Conservation (phyloP, 116 monocot species). For the Dioscorea cayenensis region DNA sequence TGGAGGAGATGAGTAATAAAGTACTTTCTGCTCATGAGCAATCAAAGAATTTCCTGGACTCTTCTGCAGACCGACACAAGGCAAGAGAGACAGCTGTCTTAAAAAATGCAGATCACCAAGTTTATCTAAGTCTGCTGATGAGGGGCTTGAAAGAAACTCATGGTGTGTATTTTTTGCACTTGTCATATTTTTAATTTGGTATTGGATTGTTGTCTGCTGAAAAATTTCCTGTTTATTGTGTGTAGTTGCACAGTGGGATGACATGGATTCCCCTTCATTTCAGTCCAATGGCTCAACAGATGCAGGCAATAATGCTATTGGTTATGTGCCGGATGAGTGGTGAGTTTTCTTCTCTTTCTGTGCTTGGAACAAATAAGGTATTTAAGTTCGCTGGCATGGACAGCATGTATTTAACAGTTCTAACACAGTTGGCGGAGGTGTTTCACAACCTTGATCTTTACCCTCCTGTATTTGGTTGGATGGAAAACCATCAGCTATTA, state of each 20-base stretch:
- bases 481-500: too few species aligned
- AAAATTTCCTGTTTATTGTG: constrained; percentile 3
- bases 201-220: not conserved
- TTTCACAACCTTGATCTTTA: too few species aligned
- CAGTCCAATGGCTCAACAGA: constrained; percentile 8
- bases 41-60: not conserved
- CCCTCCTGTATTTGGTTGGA: too few species aligned
- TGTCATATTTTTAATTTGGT: not conserved
- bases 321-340: constrained; percentile 84
- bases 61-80: constrained; percentile 1
- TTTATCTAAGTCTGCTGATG: constrained; percentile 21
- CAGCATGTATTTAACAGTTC: too few species aligned
- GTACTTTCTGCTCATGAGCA: constrained; percentile 9
- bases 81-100: constrained; percentile 10
- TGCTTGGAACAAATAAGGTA: not conserved
- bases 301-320: constrained; percentile 30
- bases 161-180: constrained; percentile 21
- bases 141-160: constrained; percentile 31
- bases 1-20: not conserved
- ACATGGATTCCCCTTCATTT: constrained; percentile 17
- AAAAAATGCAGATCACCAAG: constrained; percentile 1
- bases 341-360: constrained; percentile 22
- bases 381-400: not conserved
- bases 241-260: constrained; percentile 79
- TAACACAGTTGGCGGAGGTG: too few species aligned